Evolutionary conservation across 2,329 filamentous ascomycete genomes (phyloP).

Genomic region (Colletotrichum karsti): DNA sequence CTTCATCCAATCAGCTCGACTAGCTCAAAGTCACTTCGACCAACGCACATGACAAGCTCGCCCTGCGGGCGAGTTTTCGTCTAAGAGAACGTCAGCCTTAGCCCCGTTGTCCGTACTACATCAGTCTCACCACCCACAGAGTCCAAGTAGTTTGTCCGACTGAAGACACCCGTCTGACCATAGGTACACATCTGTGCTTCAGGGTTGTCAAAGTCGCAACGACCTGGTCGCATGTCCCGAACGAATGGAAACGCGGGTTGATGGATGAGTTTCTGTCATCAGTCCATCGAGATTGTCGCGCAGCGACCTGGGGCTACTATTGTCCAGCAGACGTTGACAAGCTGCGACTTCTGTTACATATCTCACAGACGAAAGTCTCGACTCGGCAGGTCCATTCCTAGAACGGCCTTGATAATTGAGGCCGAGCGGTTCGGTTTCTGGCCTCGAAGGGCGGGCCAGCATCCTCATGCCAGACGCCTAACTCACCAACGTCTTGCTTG

Average conservation of each 20-base stretch:
- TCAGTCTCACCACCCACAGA: not conserved
- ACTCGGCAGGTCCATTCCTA: too few species aligned
- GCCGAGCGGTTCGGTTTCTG: too few species aligned
- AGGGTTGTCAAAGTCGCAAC: not conserved
- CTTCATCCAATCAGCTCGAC: not conserved
- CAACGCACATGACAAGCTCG: slow-evolving; percentile 19
- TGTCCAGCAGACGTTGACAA: too few species aligned
- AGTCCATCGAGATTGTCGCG: not conserved
- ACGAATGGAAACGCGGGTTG: not conserved
- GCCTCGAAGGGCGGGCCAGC: too few species aligned
- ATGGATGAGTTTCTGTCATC: not conserved
- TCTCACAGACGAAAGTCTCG: too few species aligned
- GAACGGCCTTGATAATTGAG: too few species aligned
- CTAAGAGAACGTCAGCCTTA: not conserved
- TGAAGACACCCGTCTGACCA: not conserved
- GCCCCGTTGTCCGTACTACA: not conserved
- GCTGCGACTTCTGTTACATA: too few species aligned
- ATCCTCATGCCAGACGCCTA: too few species aligned
- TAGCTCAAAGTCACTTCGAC: not conserved
- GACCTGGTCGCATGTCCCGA: not conserved
- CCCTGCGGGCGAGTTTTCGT: slow-evolving; percentile 8
- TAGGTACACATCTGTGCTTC: not conserved
- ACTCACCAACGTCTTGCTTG: too few species aligned
- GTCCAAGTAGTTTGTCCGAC: too few species aligned
- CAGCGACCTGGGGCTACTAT: too few species aligned